Conservation (phyloP, 1,139 yeast species). For the Saccharomycopsis hybrid region DNA sequence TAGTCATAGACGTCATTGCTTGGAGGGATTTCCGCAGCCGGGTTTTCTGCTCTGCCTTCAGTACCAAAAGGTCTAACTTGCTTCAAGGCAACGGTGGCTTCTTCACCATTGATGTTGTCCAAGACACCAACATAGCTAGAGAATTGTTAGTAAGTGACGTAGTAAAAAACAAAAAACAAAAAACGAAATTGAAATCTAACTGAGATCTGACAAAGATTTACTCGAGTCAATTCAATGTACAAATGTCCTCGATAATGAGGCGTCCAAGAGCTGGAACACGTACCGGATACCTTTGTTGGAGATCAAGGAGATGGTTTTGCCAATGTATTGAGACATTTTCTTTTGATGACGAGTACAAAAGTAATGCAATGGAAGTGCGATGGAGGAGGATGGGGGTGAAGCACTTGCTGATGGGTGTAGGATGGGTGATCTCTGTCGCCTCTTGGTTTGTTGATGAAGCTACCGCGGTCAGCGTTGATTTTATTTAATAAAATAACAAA, state of each 20-base stretch:
- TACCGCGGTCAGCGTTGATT: no score
- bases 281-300: slow-evolving; percentile 77
- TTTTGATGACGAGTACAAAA: neutral
- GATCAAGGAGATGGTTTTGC: slow-evolving; percentile 84
- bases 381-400: no score
- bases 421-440: no score
- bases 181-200: neutral
- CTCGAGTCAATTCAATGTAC: neutral
- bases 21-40: slow-evolving; percentile 68
- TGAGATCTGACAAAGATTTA: neutral
- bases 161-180: neutral
- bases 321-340: slow-evolving; percentile 78
- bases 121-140: slow-evolving; percentile 75
- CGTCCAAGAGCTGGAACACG: slow-evolving; percentile 21
- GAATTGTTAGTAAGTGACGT: neutral
- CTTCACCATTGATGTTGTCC: slow-evolving; percentile 83
- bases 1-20: slow-evolving; percentile 67
- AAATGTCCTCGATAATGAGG: neutral
- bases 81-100: slow-evolving; percentile 81
- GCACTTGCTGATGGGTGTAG: no score
- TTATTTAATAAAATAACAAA: no score
- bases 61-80: slow-evolving; percentile 87
- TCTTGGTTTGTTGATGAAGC: no score
- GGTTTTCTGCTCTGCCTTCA: slow-evolving; percentile 81
- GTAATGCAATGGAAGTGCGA: no score